Conservation (phyloP, 2,329 filamentous ascomycete species). For the Ophiostoma ips region DNA sequence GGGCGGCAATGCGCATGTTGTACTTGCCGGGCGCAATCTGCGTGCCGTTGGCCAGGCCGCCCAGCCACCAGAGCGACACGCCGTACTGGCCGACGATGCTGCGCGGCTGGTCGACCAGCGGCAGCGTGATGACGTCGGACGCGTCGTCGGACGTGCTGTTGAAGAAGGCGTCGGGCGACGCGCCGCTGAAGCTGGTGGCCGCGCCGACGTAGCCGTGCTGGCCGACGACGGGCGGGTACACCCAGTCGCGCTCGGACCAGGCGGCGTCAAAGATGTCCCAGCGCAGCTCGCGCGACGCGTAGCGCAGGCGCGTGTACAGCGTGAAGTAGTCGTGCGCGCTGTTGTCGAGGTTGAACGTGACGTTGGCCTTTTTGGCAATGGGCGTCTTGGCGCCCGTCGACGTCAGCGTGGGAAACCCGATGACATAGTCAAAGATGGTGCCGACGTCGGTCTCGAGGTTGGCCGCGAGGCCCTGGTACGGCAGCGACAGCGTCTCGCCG, state of each 20-base stretch:
- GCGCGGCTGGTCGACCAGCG: conserved; percentile 14
- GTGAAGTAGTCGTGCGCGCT: conserved; percentile 19
- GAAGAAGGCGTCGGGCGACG: not conserved
- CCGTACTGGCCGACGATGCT: conserved; percentile 10
- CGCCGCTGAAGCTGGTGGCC: conserved; percentile 9
- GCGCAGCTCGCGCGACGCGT: conserved; percentile 15
- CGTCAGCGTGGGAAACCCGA: not conserved
- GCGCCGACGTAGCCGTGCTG: conserved; percentile 15
- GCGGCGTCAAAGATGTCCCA: conserved; percentile 18
- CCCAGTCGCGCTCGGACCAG: conserved; percentile 16
- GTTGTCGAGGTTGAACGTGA: conserved; percentile 16
- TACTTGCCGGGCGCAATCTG: conserved; percentile 21
- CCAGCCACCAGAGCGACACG: conserved; percentile 13
- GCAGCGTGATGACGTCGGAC: conserved; percentile 10
- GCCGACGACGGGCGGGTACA: conserved; percentile 16
- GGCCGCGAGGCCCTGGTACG: not conserved
- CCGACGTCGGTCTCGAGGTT: not conserved
- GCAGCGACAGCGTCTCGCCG: not conserved
- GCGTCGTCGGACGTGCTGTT: conserved; percentile 2
- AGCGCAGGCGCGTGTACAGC: conserved; percentile 12
- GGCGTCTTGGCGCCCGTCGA: not conserved
- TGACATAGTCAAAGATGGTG: conserved; percentile 13
- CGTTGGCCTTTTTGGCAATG: not conserved
- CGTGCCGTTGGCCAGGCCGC: conserved; percentile 18
- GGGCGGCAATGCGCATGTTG: conserved; percentile 3